Conservation (phyloP, 805 yeast species). For the Starmerella vitae region DNA sequence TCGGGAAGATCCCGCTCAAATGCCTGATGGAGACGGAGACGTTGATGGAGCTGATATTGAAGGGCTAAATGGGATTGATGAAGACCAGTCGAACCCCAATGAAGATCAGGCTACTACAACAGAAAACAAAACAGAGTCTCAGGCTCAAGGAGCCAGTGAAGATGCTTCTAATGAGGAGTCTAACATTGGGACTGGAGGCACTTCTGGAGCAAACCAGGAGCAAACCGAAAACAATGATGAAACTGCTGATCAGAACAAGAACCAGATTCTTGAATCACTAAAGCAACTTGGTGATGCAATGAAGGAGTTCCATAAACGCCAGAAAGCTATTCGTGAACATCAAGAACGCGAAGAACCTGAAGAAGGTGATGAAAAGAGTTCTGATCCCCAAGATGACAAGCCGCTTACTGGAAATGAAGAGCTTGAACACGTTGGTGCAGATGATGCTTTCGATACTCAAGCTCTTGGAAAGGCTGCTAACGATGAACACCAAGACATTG, state of each 20-base stretch:
- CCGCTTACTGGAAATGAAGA: constrained; percentile 31
- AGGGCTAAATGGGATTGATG: constrained; percentile 58
- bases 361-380: constrained; percentile 23
- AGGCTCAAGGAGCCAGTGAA: constrained; percentile 44
- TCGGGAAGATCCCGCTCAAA: constrained; percentile 23
- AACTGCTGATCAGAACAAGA: constrained; percentile 20
- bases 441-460: constrained; percentile 68
- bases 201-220: constrained; percentile 47
- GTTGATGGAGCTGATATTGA: constrained; percentile 30
- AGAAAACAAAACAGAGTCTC: constrained; percentile 31
- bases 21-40: constrained; percentile 28
- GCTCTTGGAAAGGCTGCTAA: constrained; percentile 82
- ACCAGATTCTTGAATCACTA: constrained; percentile 42
- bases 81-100: constrained; percentile 34
- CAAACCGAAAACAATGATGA: constrained; percentile 48
- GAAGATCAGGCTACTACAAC: constrained; percentile 22
- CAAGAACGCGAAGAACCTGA: constrained; percentile 32
- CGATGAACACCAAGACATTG: constrained; percentile 62
- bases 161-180: constrained; percentile 31
- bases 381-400: constrained; percentile 30
- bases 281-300: constrained; percentile 83
- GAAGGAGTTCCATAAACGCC: constrained; percentile 82
- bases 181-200: constrained; percentile 39
- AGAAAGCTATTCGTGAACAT: constrained; percentile 65
- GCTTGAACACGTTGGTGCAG: constrained; percentile 42